Evolutionary conservation across 148 eudicot species (phyloP), one percentile per base, ranked within the genome.

Genomic region (Talinum fruticosum): DNA sequence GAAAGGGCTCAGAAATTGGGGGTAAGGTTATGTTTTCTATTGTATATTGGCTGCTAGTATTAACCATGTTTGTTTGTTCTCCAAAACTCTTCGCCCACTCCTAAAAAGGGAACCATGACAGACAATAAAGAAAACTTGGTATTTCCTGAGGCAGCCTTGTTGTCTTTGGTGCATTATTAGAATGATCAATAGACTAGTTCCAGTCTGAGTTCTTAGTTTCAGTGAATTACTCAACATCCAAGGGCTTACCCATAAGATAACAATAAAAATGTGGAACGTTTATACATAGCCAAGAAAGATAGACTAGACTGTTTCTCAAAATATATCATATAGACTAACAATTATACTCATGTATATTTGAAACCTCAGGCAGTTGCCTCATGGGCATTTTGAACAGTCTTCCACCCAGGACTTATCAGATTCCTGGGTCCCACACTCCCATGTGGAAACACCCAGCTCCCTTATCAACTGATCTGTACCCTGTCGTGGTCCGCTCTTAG

Each of bases 1-100:
- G 87, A 84, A 80, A 87, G 75, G 84, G 93, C 97, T 69, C 72
- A 30, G 26, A 82, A 83, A 45, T 36, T 81, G 78, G 83, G 75
- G 90, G 97, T 93, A 89, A 75, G 35, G 21, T 41, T 21, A 57
- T 73, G 62, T 71, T 44, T 71, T 72, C 29, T 35, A 21, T 15
- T 41, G 41, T 24, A 41, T n/a, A 8, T 34, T 26, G 29, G 61
- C 69, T 30, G 24, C 16, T 24, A 41, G 32, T 35, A 36, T 23
- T 26, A 33, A 8, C 23, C 71, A 74, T 34, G 30, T 21, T 53
- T 57, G 21, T 28, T 78, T 28, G 28, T 28, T 41, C 37, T 49
- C 23, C 23, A 29, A 14, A 49, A 49, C 54, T 47, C 53, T 38
- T 26, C 51, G 34, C 76, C 28, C 12, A 44, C 28, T 26, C 38